Percentiles rank a stretch among this genome's conserved stretches.
Conservation (phyloP, 495 filamentous ascomycete genomes). For the Barbatosphaeria neglecta region DNA sequence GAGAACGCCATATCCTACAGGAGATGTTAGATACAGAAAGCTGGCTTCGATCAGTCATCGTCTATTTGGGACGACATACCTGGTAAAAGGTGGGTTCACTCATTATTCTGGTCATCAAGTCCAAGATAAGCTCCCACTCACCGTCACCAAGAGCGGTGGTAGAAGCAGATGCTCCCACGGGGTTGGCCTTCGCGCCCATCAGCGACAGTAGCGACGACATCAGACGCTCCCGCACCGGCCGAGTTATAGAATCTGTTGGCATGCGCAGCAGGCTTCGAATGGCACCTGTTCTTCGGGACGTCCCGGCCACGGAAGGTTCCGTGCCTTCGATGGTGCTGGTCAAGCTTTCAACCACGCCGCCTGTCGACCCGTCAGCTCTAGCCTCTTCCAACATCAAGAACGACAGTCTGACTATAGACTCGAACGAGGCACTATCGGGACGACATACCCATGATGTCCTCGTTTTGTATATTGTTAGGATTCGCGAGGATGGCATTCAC, state of each 20-base stretch:
- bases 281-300: not conserved
- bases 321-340: not conserved
- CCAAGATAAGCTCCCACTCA: constrained; percentile 22
- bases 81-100: constrained; percentile 36
- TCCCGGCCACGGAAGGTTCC: not conserved
- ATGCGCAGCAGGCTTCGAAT: not conserved
- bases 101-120: constrained; percentile 36
- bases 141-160: not conserved
- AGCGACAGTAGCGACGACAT: not conserved
- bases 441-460: not conserved
- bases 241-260: not conserved
- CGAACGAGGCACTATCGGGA: too few species aligned
- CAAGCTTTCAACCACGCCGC: not conserved
- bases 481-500: not conserved
- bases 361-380: not conserved
- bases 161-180: too few species aligned
- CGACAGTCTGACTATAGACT: too few species aligned
- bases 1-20: constrained; percentile 22
- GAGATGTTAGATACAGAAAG: constrained; percentile 7
- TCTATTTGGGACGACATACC: constrained; percentile 11
- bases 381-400: not conserved
- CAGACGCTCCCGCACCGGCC: not conserved
- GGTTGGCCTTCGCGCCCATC: too few species aligned
- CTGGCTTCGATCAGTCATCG: not conserved
- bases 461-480: not conserved